Evolutionary conservation across 2,329 filamentous ascomycete genomes (phyloP), one percentile per base, ranked within the genome.

Genomic region (Botrytis byssoidea): DNA sequence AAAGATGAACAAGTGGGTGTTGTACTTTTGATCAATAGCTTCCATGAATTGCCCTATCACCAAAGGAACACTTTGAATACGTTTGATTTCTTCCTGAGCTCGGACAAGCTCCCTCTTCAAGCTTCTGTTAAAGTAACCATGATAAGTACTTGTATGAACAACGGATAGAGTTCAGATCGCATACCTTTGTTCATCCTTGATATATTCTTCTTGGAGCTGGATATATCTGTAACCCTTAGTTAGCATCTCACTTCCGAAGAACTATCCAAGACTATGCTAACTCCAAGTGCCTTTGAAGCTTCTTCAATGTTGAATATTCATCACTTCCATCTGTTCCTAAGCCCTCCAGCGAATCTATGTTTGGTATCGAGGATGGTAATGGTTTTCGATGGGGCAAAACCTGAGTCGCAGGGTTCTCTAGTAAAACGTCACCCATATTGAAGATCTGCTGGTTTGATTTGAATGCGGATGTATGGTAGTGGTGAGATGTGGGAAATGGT

Each of bases 41-140:
- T 99, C 96, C 96, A 99, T 99, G 82, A 99, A 99, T 85, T 99
- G 96, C 75, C 96, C 96, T 82, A 99, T 99, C 76, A 99, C 96
- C 76, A 99, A 86, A 42, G 96, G 96, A 72, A 99, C 96, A 83
- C 94, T 98, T 86, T 99, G 96, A 83, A 99, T 99, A 78, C 96
- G 91, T 88, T 99, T 99, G 86, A 99, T 99, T 86, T 99, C 96
- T 84, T 99, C 96, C 83, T 99, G 96, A 79, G 96, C 96, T 79
- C 96, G 91, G 72, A 99, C 95, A 70, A 99, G 89, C 87, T 99
- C 96, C 79, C 96, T 91, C 88, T 99, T 99, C 83, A 99, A 85
- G 85, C 94, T 98, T 86, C 94, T 94, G 79, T 61, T 61, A 46
- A 40, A 59, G 40, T 48, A 29, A 61, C 18, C 20, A 59, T 44